Conservation (phyloP, 1,139 yeast genomes). For the Yamadazyma blattariae region DNA sequence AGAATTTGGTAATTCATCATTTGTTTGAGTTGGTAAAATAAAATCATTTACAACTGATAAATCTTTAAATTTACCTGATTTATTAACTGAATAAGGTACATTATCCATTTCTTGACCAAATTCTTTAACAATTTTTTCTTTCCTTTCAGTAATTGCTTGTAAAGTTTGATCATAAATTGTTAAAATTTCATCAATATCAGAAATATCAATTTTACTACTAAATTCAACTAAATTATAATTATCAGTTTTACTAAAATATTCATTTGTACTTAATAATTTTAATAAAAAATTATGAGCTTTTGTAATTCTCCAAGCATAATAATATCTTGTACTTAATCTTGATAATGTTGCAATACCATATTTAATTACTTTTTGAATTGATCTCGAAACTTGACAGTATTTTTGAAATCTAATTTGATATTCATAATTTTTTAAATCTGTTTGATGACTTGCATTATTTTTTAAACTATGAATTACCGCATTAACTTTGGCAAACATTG, state of each 20-base stretch:
- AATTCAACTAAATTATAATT: conserved; percentile 3
- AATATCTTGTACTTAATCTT: conserved; percentile 34
- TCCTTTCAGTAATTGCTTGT: conserved; percentile 5
- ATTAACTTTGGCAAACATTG: conserved; percentile 19
- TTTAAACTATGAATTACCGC: conserved; percentile 22
- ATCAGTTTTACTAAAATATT: conserved; percentile 17
- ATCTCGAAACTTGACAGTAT: conserved; percentile 18
- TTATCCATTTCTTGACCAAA: not conserved
- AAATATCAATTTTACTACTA: conserved; percentile 3
- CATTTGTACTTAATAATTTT: conserved; percentile 19
- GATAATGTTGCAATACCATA: conserved; percentile 24
- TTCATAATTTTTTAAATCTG: conserved; percentile 14
- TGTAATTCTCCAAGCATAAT: conserved; percentile 44
- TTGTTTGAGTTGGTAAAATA: not conserved
- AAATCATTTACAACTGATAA: not conserved
- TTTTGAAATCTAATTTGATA: conserved; percentile 20
- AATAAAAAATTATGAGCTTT: conserved; percentile 33
- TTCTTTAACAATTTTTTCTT: not conserved
- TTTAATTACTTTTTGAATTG: conserved; percentile 18
- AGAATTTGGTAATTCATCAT: not conserved
- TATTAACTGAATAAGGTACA: not conserved
- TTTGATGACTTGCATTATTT: conserved; percentile 16
- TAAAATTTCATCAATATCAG: conserved; percentile 12
- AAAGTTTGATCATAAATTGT: conserved; percentile 7
- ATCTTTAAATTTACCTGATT: not conserved